Evolutionary conservation across 768 basidiomycete species (phyloP), one percentile per base, ranked within the genome.

Genomic region (Termitomyces sp.): DNA sequence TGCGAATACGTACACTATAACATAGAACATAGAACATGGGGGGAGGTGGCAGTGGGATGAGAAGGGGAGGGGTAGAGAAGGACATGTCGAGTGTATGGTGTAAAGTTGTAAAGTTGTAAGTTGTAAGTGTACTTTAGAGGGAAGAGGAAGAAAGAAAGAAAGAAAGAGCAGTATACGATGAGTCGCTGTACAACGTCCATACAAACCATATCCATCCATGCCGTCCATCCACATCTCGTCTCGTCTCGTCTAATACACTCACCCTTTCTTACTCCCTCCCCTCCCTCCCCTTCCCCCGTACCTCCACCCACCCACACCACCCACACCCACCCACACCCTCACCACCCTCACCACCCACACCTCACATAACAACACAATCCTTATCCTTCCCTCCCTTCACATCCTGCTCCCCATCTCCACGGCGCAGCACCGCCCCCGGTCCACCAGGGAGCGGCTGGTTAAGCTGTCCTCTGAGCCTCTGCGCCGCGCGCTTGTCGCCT

Each of bases 401-500:
- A 6, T 69, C 70, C 28, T 63, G 69, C 16, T 72, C 75, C 12
- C 72, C 81, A 11, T 78, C 75, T 49, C 81, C 83, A 45, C 89
- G 84, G 59, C 84, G 78, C 38, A 90, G 74, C 11, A 91, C 83
- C 6, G 88, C 78, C 38, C 82, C 85, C 1, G 87, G 77, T 35
- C 85, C 84, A 28, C 86, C 87, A 4, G 87, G 84, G 62, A 84
- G 71, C 7, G 85, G 82, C 57, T 81, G 81, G 57, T 74, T 82
- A 48, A 81, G 81, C 7, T 84, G 79, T 12, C 85, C 79, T 69
- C 84, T 88, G 15, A 98, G 77, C 56, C 97, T 87, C 69, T 96
- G 92, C 8, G 82, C 77, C 0, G 97, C 95, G 61, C 97, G 92
- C 72, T 93, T 96, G 76, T 99, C 97, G 53, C 96, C 96, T 35